Conservation (phyloP, 345 rosid species). For the Lumnitzera racemosa region DNA sequence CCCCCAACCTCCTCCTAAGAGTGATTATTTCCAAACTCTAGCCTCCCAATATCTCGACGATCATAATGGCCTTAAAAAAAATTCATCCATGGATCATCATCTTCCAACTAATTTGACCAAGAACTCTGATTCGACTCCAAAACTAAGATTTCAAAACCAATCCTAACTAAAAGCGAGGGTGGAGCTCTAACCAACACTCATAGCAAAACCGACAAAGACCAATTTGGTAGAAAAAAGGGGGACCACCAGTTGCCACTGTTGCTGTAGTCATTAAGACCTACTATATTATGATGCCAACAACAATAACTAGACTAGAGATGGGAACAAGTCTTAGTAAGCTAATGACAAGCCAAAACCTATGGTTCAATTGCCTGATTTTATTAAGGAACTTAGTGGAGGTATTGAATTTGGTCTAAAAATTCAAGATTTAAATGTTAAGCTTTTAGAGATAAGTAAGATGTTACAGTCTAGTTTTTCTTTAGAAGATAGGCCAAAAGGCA, state of each 20-base stretch:
- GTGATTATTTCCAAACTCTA: slow-evolving; percentile 8
- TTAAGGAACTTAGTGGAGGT: slow-evolving; percentile 85
- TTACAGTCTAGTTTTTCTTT: slow-evolving; percentile 72
- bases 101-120: not conserved
- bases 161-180: slow-evolving; percentile 54
- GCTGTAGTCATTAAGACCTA: slow-evolving; percentile 90
- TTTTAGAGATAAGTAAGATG: slow-evolving; percentile 73
- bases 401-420: slow-evolving; percentile 91
- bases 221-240: slow-evolving; percentile 91
- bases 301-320: slow-evolving; percentile 15
- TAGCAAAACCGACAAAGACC: slow-evolving; percentile 59
- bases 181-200: slow-evolving; percentile 45
- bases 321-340: slow-evolving; percentile 70
- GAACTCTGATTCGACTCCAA: slow-evolving; percentile 4
- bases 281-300: slow-evolving; percentile 33
- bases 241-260: slow-evolving; percentile 53
- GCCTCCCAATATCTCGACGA: slow-evolving; percentile 7
- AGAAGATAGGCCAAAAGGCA: slow-evolving; percentile 85
- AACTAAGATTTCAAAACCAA: slow-evolving; percentile 26
- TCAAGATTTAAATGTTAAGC: slow-evolving; percentile 76
- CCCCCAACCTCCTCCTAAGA: slow-evolving; percentile 6
- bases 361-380: slow-evolving; percentile 86
- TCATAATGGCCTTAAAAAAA: not conserved
- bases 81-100: not conserved
- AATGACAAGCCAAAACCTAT: slow-evolving; percentile 83